phyloP scores from a whole-genome alignment of 2,329 filamentous ascomycete species.

The Fusarium sp. region DNA sequence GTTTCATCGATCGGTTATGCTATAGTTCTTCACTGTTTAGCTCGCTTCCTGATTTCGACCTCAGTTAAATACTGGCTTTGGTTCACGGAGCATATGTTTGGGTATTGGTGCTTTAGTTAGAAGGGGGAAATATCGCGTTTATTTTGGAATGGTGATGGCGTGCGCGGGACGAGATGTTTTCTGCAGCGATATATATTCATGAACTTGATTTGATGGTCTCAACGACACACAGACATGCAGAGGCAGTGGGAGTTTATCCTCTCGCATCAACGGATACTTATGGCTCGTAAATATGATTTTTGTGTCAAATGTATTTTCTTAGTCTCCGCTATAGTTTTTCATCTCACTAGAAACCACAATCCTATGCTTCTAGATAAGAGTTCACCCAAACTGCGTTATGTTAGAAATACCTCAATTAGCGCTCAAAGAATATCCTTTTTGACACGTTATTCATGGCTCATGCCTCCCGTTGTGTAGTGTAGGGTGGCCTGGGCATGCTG shows the following conservation, averaged over 20 bases:
- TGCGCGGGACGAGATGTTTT: background rate
- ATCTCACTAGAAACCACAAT: no score
- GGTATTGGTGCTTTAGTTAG: background rate
- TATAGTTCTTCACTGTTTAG: constrained; percentile 4
- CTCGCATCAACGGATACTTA: background rate
- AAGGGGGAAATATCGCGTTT: background rate
- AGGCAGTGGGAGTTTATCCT: background rate
- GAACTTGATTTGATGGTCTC: background rate
- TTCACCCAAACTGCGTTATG: no score
- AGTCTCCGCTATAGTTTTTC: no score
- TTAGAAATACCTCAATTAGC: no score
- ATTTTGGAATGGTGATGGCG: background rate
- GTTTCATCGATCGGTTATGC: constrained; percentile 4
- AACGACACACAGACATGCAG: background rate
- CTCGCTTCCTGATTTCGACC: constrained; percentile 5
- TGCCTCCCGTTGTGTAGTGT: no score
- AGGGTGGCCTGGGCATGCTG: no score
- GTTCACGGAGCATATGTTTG: background rate
- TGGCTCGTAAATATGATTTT: no score
- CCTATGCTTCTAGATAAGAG: no score
- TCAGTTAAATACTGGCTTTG: background rate
- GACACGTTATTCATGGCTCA: no score
- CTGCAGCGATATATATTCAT: background rate
- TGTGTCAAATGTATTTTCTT: no score
- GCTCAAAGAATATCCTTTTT: no score